phyloP scores from a whole-genome alignment of 148 eudicot genomes.

The Simmondsia chinensis region DNA sequence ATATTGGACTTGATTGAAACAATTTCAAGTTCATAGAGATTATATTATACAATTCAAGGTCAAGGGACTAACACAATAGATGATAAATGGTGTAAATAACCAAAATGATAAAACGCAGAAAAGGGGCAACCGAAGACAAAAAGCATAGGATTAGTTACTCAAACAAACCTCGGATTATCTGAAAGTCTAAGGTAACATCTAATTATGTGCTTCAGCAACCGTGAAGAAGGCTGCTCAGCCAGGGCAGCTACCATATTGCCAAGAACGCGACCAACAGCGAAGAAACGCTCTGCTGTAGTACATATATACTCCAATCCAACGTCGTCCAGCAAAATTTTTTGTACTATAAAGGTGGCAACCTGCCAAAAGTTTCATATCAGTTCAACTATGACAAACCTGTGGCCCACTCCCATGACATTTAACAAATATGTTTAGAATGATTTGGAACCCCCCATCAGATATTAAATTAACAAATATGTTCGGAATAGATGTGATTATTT shows the following conservation, averaged over 20 bases:
- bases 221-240: conserved; percentile 85
- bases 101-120: conserved; percentile 1
- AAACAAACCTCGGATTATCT: conserved; percentile 69
- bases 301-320: conserved; percentile 98
- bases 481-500: too few species aligned
- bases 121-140: not conserved
- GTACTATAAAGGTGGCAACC: conserved; percentile 99
- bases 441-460: too few species aligned
- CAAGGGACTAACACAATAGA: too few species aligned
- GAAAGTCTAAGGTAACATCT: conserved; percentile 89
- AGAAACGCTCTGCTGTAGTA: conserved; percentile 95
- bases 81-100: too few species aligned
- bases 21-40: too few species aligned
- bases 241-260: conserved; percentile 86
- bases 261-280: conserved; percentile 87
- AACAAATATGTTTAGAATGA: too few species aligned
- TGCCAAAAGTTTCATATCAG: conserved; percentile 16
- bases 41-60: too few species aligned
- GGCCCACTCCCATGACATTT: too few species aligned
- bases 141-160: not conserved
- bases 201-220: conserved; percentile 82
- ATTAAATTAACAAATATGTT: too few species aligned
- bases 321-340: conserved; percentile 88
- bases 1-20: too few species aligned
- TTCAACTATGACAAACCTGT: too few species aligned